These are phyloP conservation scores for Hygrophoropsis aurantiaca DNA, from an alignment of 768 basidiomycete species.

Conservation along the genomic window DNA sequence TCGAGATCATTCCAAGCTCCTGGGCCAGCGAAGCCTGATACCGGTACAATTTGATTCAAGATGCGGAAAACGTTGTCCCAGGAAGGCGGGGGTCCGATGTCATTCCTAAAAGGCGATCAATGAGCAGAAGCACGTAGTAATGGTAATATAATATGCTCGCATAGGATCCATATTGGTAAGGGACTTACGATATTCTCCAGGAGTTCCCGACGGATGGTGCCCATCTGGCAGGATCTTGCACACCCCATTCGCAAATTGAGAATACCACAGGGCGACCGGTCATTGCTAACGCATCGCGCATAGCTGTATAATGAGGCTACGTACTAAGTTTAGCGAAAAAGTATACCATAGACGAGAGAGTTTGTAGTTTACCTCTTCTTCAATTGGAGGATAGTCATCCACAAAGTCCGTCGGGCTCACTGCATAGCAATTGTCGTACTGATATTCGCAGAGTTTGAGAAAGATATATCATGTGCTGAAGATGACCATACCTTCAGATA, in stretches of 20 bases:
- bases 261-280: constrained; percentile 49
- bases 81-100: constrained; percentile 46
- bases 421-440: constrained; percentile 52
- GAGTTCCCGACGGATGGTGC: constrained; percentile 46
- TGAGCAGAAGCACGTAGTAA: not conserved
- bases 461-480: not conserved
- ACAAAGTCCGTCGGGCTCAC: constrained; percentile 47
- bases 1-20: constrained; percentile 54
- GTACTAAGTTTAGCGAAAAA: too few species aligned
- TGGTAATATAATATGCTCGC: not conserved
- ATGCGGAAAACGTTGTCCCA: constrained; percentile 51
- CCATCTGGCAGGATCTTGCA: constrained; percentile 53
- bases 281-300: constrained; percentile 45
- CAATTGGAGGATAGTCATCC: constrained; percentile 43
- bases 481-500: constrained; percentile 33
- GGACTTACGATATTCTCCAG: constrained; percentile 47
- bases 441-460: not conserved
- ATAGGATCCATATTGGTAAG: not conserved
- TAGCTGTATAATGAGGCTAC: constrained; percentile 42
- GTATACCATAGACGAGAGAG: not conserved
- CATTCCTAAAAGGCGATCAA: constrained; percentile 32
- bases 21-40: constrained; percentile 46
- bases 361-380: constrained; percentile 18
- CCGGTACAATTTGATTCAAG: constrained; percentile 51
- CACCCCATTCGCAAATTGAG: constrained; percentile 52